Percentiles rank a stretch among this genome's conserved stretches.
phyloP scores from a whole-genome alignment of 2,329 filamentous ascomycete genomes.

The Xylaria digitata region DNA sequence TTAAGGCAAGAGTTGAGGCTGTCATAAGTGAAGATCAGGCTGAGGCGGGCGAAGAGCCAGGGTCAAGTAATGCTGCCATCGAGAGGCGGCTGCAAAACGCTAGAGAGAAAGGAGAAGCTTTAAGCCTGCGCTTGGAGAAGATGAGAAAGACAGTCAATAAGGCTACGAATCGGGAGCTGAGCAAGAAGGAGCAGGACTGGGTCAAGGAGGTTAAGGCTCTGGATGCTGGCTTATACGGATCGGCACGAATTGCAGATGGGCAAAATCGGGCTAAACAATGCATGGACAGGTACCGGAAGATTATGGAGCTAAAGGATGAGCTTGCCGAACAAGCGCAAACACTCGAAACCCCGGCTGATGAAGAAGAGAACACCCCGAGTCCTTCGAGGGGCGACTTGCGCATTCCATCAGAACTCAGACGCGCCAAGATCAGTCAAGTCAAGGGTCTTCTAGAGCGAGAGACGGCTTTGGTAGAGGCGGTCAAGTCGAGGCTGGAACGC shows the following conservation, averaged over 20 bases:
- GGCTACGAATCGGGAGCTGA: constrained; percentile 63
- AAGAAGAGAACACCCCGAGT: constrained; percentile 46
- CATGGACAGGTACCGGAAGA: constrained; percentile 68
- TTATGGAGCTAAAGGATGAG: constrained; percentile 64
- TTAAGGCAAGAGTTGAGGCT: constrained; percentile 73
- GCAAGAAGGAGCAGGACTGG: constrained; percentile 70
- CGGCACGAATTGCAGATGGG: constrained; percentile 48
- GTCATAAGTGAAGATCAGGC: constrained; percentile 70
- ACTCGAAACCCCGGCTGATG: constrained; percentile 49
- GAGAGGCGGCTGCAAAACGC: constrained; percentile 62
- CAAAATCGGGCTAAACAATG: constrained; percentile 60
- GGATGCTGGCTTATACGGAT: constrained; percentile 56
- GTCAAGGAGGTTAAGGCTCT: constrained; percentile 56
- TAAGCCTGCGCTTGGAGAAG: constrained; percentile 64
- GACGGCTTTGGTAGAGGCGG: constrained; percentile 74
- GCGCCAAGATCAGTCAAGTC: constrained; percentile 72
- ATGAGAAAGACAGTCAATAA: constrained; percentile 57
- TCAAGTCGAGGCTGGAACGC: constrained; percentile 70
- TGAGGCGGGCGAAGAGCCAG: constrained; percentile 61
- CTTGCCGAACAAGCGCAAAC: constrained; percentile 64
- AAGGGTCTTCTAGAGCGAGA: constrained; percentile 73
- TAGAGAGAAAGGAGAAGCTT: constrained; percentile 61
- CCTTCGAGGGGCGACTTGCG: constrained; percentile 58
- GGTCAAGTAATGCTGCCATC: constrained; percentile 66
- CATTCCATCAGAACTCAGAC: constrained; percentile 70